These are phyloP conservation scores for Lodderomyces parapsilosis DNA, from an alignment of 1,139 yeast genomes.

Conservation along the genomic window DNA sequence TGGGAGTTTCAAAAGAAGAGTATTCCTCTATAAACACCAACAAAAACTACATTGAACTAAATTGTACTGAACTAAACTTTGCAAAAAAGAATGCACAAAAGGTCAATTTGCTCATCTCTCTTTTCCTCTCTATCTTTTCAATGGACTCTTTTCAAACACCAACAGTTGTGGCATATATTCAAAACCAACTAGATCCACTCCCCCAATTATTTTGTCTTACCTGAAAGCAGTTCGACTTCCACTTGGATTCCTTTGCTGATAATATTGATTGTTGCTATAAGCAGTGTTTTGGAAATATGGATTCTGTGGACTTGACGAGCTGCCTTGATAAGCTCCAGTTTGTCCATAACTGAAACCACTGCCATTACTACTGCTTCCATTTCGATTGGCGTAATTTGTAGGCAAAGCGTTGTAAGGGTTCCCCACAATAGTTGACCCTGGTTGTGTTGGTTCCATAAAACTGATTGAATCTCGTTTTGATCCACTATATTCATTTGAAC, in stretches of 20 bases:
- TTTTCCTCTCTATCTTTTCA: neutral
- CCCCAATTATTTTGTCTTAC: no score
- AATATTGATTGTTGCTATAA: constrained; percentile 9
- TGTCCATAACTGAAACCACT: constrained; percentile 15
- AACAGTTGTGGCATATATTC: no score
- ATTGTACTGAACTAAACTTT: no score
- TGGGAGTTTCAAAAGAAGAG: no score
- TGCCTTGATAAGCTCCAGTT: constrained; percentile 13
- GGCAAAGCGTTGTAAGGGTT: constrained; percentile 33
- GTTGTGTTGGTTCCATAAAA: constrained; percentile 42
- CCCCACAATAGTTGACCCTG: constrained; percentile 40
- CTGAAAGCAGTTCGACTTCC: constrained; percentile 3
- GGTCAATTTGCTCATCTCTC: neutral
- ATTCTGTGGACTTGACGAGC: constrained; percentile 12
- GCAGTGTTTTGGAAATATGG: constrained; percentile 9
- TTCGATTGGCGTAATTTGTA: constrained; percentile 4
- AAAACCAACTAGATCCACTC: no score
- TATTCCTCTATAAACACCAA: no score
- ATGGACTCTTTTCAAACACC: no score
- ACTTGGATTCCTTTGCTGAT: constrained; percentile 6
- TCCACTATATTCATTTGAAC: constrained; percentile 15
- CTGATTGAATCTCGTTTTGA: constrained; percentile 35
- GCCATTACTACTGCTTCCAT: constrained; percentile 3
- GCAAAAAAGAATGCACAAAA: no score
- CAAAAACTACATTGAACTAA: no score